Conservation (phyloP, 2,329 filamentous ascomycete genomes). For the Trichoderma arundinaceum region DNA sequence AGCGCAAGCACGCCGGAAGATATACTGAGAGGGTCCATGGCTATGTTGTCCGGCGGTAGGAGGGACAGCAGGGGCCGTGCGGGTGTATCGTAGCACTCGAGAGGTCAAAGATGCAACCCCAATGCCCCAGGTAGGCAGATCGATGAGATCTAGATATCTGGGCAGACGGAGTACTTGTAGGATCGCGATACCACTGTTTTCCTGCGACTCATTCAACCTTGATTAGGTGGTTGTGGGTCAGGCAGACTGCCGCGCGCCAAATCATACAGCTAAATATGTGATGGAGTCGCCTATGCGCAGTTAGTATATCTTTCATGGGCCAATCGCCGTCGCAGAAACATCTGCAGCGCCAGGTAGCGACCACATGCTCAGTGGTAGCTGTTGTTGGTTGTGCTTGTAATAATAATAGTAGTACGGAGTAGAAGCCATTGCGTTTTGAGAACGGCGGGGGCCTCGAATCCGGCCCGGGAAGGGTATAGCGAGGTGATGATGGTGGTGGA, state of each 20-base stretch:
- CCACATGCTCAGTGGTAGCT: background rate
- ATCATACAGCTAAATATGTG: background rate
- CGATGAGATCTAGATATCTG: background rate
- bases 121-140: background rate
- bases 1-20: slow-evolving; percentile 29
- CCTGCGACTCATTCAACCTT: background rate
- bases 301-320: background rate
- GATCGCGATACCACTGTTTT: background rate
- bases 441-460: too few relatives aligned
- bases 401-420: background rate
- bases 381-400: background rate
- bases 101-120: too few relatives aligned
- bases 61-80: too few relatives aligned
- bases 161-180: background rate
- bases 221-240: background rate
- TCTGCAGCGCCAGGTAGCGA: background rate
- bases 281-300: background rate
- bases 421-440: background rate
- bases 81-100: too few relatives aligned
- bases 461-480: background rate
- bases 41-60: too few relatives aligned
- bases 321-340: background rate
- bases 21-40: slow-evolving; percentile 24
- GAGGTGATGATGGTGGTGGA: background rate
- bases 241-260: slow-evolving; percentile 6